Base-by-base conservation (phyloP, 768 basidiomycete species). In the Tremella yokohamensis region DNA sequence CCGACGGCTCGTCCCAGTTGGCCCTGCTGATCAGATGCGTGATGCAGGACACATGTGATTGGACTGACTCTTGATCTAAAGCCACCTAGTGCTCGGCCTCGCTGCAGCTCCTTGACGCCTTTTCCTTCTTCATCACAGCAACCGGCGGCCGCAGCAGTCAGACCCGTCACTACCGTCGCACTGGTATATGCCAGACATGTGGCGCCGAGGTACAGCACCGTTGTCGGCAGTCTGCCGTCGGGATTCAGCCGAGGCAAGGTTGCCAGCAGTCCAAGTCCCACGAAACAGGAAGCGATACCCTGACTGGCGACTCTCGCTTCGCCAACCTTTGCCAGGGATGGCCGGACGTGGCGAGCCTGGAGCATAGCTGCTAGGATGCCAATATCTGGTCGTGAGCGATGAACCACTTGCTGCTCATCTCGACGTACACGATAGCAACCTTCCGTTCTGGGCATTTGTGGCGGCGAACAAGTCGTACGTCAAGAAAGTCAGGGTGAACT, bases 401-500 rank as follows among this genome's bases (percentile, higher is more conserved):
- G 16, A 6, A 22, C 20, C 4, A 49, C n/a, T 49, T 22, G 19
- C n/a, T 45, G 8, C 8, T 11, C 15, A 11, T 3, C 11, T n/a
- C 11, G 24, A 62, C 73, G 49, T 55, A 73, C 75, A 76, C 1
- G 75, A 76, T 1, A 76, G 62, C 1, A 76, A 54, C 48, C 69
- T 62, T 0, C 75, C 75, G 45, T 76, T 76, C 39, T 73, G 66
- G n/a, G 66, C 63, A 48, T 76, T 76, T 2, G 68, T 62, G 7
- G 74, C 73, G 12, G 54, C 53, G 58, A 73, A 77, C n/a, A 75
- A 62, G 40, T 73, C 73, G 56, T 69, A 75, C 1, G 73, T 96
- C 48, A 97, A 80, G 81, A 98, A 98, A 0, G 91, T 94, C 19
- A 99, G 80, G 0, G 94, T 99, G 77, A 97, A 97, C 74, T 99